Conservation (phyloP, 345 rosid genomes). For the Melaleuca quinquenervia region DNA sequence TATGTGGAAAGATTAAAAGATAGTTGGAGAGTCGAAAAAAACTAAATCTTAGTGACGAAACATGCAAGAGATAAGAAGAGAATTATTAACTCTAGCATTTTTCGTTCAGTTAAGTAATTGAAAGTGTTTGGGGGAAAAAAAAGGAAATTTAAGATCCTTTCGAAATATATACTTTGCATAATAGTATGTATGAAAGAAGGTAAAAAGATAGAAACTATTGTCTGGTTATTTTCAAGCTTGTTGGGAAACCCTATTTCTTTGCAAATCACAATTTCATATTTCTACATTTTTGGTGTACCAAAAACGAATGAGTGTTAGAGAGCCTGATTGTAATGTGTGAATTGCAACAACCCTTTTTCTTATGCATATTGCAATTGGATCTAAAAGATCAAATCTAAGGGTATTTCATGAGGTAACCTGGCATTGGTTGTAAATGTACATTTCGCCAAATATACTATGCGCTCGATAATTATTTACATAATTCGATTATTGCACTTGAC, state of each 20-base stretch:
- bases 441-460: too few species aligned
- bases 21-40: background rate
- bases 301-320: background rate
- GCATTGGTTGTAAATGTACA: too few species aligned
- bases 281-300: background rate
- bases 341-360: background rate
- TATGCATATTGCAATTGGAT: too few species aligned
- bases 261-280: background rate
- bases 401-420: too few species aligned
- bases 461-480: too few species aligned
- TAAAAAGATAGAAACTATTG: too few species aligned
- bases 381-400: too few species aligned
- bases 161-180: background rate
- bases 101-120: background rate
- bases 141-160: background rate
- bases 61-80: background rate
- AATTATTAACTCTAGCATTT: too few species aligned
- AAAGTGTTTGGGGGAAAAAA: background rate
- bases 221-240: background rate
- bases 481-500: too few species aligned
- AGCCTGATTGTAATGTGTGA: background rate
- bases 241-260: background rate
- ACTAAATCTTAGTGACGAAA: background rate
- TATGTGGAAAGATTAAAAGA: background rate
- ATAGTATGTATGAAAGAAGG: background rate